Evolutionary conservation across 2,329 filamentous ascomycete genomes (phyloP), one percentile per base, ranked within the genome.

Genomic region (Plectosphaerella plurivora): DNA sequence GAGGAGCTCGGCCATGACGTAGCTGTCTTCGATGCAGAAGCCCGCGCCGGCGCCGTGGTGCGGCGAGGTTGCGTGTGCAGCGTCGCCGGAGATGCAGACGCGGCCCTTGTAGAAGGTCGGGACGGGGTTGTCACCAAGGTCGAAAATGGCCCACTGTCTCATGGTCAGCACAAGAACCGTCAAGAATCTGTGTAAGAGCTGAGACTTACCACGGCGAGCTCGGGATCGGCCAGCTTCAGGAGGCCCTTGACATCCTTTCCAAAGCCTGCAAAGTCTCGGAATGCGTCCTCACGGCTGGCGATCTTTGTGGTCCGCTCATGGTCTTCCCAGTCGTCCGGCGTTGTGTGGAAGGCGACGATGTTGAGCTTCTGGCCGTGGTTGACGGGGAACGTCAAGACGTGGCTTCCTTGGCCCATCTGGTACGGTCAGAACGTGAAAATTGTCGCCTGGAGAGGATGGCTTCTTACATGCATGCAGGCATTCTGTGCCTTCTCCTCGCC

Each of bases 41-140:
- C 79, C 80, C 0, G 79, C 76, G 3, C 83, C 83, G 1, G 82
- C 75, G 0, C 82, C 83, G 42, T 83, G 78, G 39, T 82, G 78
- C 0, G 83, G 83, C 0, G 81, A 79, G 39, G 79, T 79, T 0
- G 82, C 82, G 61, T 87, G 83, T 0, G 83, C 84, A 0, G 83
- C 82, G 59, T 87, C 83, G 20, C 44, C 44, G 1, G 82, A 64
- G 2, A 86, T 70, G 37, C 71, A 74, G 22, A 78, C 59, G 1
- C 73, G 67, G 8, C 69, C 70, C 22, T 69, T 68, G 57, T 68
- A 70, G 44, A 73, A 79, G 11, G 61, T 60, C 1, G 69, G 68
- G 1, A 76, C 63, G 1, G 72, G 73, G 42, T 73, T 59, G n/a
- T 74, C 66, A 33, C 68, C 70, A 0, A 76, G 64, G 46, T 77